These are phyloP conservation scores for Colletotrichum scovillei DNA, from an alignment of 2,329 filamentous ascomycete genomes.

Conservation along the genomic window DNA sequence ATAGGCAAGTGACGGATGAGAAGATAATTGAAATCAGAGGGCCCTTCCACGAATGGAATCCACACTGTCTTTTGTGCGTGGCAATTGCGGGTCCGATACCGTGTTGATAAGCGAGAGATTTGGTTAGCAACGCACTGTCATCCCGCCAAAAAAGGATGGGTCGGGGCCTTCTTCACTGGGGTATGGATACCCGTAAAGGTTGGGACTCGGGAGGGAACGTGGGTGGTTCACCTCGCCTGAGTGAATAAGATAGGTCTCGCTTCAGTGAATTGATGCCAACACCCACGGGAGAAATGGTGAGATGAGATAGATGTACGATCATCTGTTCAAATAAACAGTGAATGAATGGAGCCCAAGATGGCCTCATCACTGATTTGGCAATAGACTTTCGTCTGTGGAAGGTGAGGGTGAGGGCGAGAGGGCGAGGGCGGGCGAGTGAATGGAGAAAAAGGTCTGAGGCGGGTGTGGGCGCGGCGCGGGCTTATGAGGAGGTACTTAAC, in stretches of 20 bases:
- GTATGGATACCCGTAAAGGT: background rate
- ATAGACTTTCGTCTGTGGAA: background rate
- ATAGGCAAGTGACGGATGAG: background rate
- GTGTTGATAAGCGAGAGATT: slow-evolving; percentile 29
- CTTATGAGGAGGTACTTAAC: slow-evolving; percentile 11
- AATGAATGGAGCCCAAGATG: background rate
- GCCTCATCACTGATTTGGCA: too few species aligned
- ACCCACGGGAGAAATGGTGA: background rate
- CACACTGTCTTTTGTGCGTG: slow-evolving; percentile 32
- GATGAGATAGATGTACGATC: background rate
- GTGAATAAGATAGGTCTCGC: background rate
- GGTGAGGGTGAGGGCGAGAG: background rate
- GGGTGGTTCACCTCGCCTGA: background rate
- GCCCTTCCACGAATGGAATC: slow-evolving; percentile 2
- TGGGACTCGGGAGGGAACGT: background rate
- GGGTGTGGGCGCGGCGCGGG: slow-evolving; percentile 9
- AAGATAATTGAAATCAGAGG: background rate
- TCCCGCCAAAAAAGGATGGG: slow-evolving; percentile 8
- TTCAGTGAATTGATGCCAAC: background rate
- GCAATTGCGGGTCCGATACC: slow-evolving; percentile 20
- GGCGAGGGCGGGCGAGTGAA: background rate
- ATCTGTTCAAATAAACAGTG: background rate
- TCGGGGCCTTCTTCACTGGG: slow-evolving; percentile 7
- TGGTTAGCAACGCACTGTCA: slow-evolving; percentile 5
- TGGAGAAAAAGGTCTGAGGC: background rate